Base-by-base conservation (phyloP, 352 stramenopile species). In the Plasmopara muralis region DNA sequence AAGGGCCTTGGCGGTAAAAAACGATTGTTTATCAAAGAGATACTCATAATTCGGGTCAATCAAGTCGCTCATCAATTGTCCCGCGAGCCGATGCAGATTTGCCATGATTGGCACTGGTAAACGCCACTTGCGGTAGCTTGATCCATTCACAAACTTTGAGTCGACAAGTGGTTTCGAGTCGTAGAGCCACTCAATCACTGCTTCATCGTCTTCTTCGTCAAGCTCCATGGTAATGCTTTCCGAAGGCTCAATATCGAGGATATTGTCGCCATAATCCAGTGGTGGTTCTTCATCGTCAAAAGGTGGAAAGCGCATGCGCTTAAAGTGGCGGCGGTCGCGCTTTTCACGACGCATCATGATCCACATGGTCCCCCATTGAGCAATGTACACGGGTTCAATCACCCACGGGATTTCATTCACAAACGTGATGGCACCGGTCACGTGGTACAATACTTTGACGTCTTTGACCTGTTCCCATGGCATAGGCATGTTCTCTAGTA, bases 401-500 rank as follows among this genome's bases (percentile, higher is more conserved):
- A 99, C 97, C 71, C 93, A 97, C 39, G 97, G 97, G 40, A 99
- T 86, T 63, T 99, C 96, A 71, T 99, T 99, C 42, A 99, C 96
- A 70, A 99, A 99, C 33, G 86, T 98, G 66, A 99, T 99, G 18
- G 97, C 97, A 14, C 97, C 97, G 3, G 97, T 99, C 15, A 99
- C 80, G 70, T 99, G 97, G 76, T 99, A 99, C 44, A 99, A 63
- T 25, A 99, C 96, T 55, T 98, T 97, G 38, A 99, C 97, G 53
- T 98, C 97, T 49, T 98, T 96, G 34, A 99, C 95, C 57, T 97
- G 95, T 68, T 99, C 97, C 97, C 97, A 99, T 4, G 97, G 97
- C 97, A 99, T 99, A 41, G 97, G 97, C 90, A 99, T 99, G 70
- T 99, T 99, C 79, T 99, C 97, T 47, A 99, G 70, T 40, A 99